Percentiles rank a stretch among this genome's conserved stretches.
Conservation (phyloP, 768 basidiomycete species). For the Cyathus striatus region DNA sequence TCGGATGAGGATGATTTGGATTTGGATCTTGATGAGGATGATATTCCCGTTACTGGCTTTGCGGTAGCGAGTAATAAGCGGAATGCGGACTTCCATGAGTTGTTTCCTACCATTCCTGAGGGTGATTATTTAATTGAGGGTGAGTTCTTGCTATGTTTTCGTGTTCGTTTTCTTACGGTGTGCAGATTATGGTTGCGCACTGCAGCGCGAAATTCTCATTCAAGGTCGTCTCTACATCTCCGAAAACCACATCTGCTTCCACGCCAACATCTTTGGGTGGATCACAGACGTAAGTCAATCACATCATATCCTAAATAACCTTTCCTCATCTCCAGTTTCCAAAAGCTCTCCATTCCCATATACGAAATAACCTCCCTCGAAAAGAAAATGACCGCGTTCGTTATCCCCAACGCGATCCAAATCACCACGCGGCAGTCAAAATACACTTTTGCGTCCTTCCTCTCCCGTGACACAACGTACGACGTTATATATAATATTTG, state of each 20-base stretch:
- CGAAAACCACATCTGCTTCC: constrained; percentile 99
- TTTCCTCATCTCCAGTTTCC: too few species aligned
- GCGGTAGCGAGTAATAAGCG: constrained; percentile 94
- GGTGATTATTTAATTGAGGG: constrained; percentile 98
- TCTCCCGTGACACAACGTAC: constrained; percentile 91
- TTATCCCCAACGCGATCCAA: constrained; percentile 95
- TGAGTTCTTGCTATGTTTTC: constrained; percentile 28
- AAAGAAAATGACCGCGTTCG: constrained; percentile 97
- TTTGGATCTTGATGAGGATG: constrained; percentile 55
- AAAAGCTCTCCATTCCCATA: constrained; percentile 86
- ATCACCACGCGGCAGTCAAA: constrained; percentile 78
- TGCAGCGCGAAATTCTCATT: constrained; percentile 93
- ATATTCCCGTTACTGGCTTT: constrained; percentile 92
- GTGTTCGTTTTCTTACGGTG: constrained; percentile 3
- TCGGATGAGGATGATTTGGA: constrained; percentile 23
- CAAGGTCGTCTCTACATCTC: constrained; percentile 97
- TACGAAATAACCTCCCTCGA: constrained; percentile 83
- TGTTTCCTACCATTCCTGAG: constrained; percentile 86
- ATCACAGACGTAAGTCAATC: constrained; percentile 79
- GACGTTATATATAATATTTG: constrained; percentile 94
- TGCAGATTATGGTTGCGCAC: constrained; percentile 93
- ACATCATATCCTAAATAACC: too few species aligned
- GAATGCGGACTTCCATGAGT: constrained; percentile 92
- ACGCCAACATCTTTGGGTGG: constrained; percentile 99
- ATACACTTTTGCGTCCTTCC: constrained; percentile 95